Evolutionary conservation across 495 filamentous ascomycete genomes (phyloP).

Genomic region (Bacidia gigantensis): DNA sequence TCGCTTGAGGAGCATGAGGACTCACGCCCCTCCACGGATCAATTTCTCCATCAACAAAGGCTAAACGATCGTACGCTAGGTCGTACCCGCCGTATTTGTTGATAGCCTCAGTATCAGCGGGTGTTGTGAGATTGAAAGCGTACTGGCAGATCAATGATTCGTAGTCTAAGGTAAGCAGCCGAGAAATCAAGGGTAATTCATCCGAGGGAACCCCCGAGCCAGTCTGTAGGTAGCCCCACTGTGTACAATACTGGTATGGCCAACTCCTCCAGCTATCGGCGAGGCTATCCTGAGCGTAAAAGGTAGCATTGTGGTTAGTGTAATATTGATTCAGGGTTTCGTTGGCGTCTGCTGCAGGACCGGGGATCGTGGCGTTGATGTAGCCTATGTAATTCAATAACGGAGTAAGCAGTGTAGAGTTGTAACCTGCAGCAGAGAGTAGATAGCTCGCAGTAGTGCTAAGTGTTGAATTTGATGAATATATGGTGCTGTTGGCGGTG

Average conservation of each 20-base stretch:
- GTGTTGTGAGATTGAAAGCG: conserved; percentile 48
- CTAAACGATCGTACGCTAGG: conserved; percentile 50
- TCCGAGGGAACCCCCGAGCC: conserved; percentile 45
- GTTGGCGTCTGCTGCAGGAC: conserved; percentile 22
- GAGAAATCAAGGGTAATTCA: conserved; percentile 51
- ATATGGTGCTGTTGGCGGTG: conserved; percentile 30
- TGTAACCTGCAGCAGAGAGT: conserved; percentile 42
- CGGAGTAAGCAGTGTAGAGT: conserved; percentile 26
- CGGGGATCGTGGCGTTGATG: conserved; percentile 31
- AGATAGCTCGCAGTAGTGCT: conserved; percentile 33
- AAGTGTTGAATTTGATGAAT: conserved; percentile 28
- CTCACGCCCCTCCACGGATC: conserved; percentile 61
- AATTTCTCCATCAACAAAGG: conserved; percentile 50
- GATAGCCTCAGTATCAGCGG: conserved; percentile 41
- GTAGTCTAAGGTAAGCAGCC: conserved; percentile 43
- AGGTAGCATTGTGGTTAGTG: conserved; percentile 33
- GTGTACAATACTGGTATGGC: conserved; percentile 41
- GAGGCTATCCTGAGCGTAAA: conserved; percentile 38
- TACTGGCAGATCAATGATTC: conserved; percentile 37
- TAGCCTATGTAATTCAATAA: conserved; percentile 57
- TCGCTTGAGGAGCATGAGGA: conserved; percentile 40
- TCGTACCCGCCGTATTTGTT: conserved; percentile 58
- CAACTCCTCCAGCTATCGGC: conserved; percentile 41
- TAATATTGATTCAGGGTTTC: conserved; percentile 41
- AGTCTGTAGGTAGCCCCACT: conserved; percentile 60